Evolutionary conservation across 192 early-diverging fungal genomes (phyloP).

Genomic region (Rhizoclosmatium sp.): DNA sequence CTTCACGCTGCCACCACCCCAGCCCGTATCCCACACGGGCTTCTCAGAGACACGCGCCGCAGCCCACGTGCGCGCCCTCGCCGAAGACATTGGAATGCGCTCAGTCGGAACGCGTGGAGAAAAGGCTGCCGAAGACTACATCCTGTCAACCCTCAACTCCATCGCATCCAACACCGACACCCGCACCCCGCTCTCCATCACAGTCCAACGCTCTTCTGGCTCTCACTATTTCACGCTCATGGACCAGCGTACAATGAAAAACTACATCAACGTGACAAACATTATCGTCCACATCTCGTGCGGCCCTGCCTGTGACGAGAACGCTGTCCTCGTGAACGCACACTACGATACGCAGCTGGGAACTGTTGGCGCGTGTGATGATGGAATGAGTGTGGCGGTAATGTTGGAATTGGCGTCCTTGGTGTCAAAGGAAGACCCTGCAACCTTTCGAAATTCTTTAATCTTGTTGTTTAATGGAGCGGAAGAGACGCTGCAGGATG

Average conservation of each 20-base stretch:
- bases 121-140: conserved; percentile 51
- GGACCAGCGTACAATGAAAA: conserved; percentile 67
- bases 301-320: conserved; percentile 66
- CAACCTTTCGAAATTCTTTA: conserved; percentile 45
- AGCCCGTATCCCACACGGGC: background rate
- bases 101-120: conserved; percentile 58
- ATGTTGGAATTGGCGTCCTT: conserved; percentile 68
- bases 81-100: conserved; percentile 22
- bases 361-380: conserved; percentile 66
- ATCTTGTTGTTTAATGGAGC: conserved; percentile 76
- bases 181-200: conserved; percentile 45
- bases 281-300: conserved; percentile 76
- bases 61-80: conserved; percentile 12
- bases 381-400: conserved; percentile 73
- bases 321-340: conserved; percentile 74
- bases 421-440: conserved; percentile 33
- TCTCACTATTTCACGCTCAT: conserved; percentile 78
- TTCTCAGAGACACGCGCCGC: conserved; percentile 18
- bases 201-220: conserved; percentile 67
- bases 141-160: conserved; percentile 41
- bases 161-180: conserved; percentile 42
- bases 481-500: conserved; percentile 80
- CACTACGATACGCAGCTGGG: conserved; percentile 67
- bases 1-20: background rate
- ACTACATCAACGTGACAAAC: conserved; percentile 76